Evolutionary conservation across 2,329 filamentous ascomycete species (phyloP), one percentile per base, ranked within the genome.

Genomic region (Xylariaceae sp.): DNA sequence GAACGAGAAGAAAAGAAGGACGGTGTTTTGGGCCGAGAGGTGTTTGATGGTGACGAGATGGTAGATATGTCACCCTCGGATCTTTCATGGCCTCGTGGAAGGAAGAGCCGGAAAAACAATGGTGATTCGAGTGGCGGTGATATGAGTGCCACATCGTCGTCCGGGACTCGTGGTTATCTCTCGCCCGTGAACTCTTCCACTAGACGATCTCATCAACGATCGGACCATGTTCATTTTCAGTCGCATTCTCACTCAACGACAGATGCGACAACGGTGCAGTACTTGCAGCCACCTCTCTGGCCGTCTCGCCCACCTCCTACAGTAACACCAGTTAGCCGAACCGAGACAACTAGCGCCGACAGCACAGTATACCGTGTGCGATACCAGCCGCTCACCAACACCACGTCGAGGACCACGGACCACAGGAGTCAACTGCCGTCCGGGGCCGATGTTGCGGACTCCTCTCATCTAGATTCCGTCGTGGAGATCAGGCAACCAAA

Each of bases 1-100:
- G 92, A 97, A 76, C 85, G 92, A 66, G 92, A 96, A 73, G 92
- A 96, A 72, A 91, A 92, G 74, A 96, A 95, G 74, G 92, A 96
- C 67, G 92, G 92, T 0, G 95, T 97, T 57, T 76, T 97, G 1
- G 92, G 92, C 2, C 81, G 92, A 64, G 92, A 97, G 70, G 86
- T 97, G 0, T 96, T 96, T 69, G 92, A 97, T 66, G 92, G 92
- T 2, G 92, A 97, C 68, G 92, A 96, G 71, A 95, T 94, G 87
- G 79, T 96, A 44, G 89, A 93, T 53, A 75, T 80, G 13, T 78
- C 81, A 44, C 76, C 80, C 1, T 74, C 80, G 1, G 80, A 84
- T 45, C 78, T 78, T 30, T 72, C 75, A 9, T 82, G 81, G 78
- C 74, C 76, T 15, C 71, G 74, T 30, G 72, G 69, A 51, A 67